Evolutionary conservation across 2,329 filamentous ascomycete species (phyloP).

Genomic region (Phaeosphaeria sp.): DNA sequence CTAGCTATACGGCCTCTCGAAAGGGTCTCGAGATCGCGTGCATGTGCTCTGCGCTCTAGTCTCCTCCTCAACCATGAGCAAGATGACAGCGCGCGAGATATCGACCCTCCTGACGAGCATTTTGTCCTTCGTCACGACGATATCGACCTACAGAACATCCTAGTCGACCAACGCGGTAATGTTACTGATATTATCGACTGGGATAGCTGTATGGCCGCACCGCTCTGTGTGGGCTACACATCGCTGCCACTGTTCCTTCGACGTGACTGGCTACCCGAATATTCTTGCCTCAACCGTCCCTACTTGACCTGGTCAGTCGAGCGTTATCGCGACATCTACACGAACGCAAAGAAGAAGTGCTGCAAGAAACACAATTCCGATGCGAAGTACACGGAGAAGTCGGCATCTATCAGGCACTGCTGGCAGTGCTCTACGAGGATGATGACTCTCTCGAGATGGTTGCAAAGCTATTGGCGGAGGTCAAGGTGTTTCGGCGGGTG

Average conservation of each 20-base stretch:
- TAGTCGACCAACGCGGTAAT: conserved; percentile 20
- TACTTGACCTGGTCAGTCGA: conserved; percentile 8
- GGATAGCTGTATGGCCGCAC: conserved; percentile 19
- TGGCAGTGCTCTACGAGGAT: conserved; percentile 8
- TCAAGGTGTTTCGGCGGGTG: conserved; percentile 8
- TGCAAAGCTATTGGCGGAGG: conserved; percentile 7
- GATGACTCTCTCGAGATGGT: conserved; percentile 2
- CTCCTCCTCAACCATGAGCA: too few species aligned
- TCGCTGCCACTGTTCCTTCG: conserved; percentile 17
- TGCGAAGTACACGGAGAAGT: conserved; percentile 19
- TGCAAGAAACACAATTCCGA: conserved; percentile 3
- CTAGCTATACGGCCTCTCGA: neutral
- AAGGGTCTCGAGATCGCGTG: too few species aligned
- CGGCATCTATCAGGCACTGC: conserved; percentile 11
- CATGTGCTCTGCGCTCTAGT: too few species aligned
- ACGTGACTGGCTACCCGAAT: conserved; percentile 13
- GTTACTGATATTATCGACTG: conserved; percentile 33
- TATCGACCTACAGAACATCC: conserved; percentile 33
- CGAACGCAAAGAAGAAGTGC: conserved; percentile 12
- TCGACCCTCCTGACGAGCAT: conserved; percentile 8
- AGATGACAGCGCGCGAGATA: neutral
- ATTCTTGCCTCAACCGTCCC: neutral
- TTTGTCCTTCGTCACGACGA: conserved; percentile 32
- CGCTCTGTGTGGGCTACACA: conserved; percentile 18
- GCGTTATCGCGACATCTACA: conserved; percentile 21